Conservation (phyloP, 352 stramenopile species). For the Pythium apleroticum region DNA sequence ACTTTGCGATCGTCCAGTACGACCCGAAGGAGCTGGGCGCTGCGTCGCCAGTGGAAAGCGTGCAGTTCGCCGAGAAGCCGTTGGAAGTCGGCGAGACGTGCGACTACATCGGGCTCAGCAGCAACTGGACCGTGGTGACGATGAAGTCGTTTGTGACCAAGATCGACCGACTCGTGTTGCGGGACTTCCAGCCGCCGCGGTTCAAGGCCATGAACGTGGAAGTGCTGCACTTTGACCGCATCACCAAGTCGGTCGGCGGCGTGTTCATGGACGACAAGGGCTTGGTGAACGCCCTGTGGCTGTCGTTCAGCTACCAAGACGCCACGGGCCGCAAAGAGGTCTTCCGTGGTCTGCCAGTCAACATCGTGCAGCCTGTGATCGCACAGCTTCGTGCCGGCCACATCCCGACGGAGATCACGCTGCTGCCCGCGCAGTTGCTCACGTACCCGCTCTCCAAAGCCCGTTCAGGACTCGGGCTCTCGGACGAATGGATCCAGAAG, state of each 20-base stretch:
- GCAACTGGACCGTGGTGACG: slow-evolving; percentile 85
- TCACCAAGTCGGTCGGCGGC: slow-evolving; percentile 84
- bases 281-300: slow-evolving; percentile 75
- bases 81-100: slow-evolving; percentile 73
- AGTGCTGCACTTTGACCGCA: slow-evolving; percentile 87
- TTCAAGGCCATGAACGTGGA: slow-evolving; percentile 87
- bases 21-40: slow-evolving; percentile 70
- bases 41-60: slow-evolving; percentile 62
- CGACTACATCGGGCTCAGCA: slow-evolving; percentile 85
- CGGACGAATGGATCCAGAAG: slow-evolving; percentile 83
- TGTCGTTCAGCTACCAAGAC: slow-evolving; percentile 89
- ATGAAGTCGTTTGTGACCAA: slow-evolving; percentile 88
- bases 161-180: slow-evolving; percentile 75
- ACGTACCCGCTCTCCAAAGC: slow-evolving; percentile 89
- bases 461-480: slow-evolving; percentile 77
- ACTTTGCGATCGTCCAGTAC: slow-evolving; percentile 90
- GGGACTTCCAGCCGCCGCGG: slow-evolving; percentile 82
- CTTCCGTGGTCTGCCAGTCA: slow-evolving; percentile 73
- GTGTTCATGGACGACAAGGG: slow-evolving; percentile 81
- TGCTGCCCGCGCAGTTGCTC: slow-evolving; percentile 73
- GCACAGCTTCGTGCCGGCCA: slow-evolving; percentile 41
- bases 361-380: slow-evolving; percentile 70
- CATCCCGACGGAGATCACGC: slow-evolving; percentile 55
- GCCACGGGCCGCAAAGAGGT: slow-evolving; percentile 75
- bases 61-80: slow-evolving; percentile 55